phyloP scores from a whole-genome alignment of 495 filamentous ascomycete species.

The Parachaetomium inaequale region DNA sequence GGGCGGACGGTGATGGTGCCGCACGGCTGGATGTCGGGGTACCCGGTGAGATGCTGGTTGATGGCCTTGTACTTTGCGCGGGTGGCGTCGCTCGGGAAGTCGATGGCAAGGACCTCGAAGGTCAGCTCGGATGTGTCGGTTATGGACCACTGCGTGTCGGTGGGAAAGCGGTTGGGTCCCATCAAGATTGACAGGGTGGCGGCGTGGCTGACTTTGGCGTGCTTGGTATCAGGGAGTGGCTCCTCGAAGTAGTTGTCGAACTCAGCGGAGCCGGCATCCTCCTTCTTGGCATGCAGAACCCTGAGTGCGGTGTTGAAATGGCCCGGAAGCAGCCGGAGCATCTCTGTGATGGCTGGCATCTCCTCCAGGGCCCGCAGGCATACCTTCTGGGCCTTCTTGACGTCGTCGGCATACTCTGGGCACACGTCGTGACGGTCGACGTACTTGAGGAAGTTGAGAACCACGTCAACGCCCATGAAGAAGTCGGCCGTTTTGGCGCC shows the following conservation, averaged over 20 bases:
- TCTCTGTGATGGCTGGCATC: slow-evolving; percentile 52
- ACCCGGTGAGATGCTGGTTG: slow-evolving; percentile 26
- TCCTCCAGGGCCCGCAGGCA: slow-evolving; percentile 69
- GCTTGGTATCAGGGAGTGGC: slow-evolving; percentile 1
- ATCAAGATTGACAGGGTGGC: slow-evolving; percentile 21
- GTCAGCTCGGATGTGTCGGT: slow-evolving; percentile 25
- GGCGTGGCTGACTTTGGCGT: slow-evolving; percentile 5
- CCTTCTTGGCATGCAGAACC: slow-evolving; percentile 27
- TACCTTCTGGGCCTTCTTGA: slow-evolving; percentile 60
- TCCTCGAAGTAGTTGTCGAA: slow-evolving; percentile 8
- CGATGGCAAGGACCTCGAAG: slow-evolving; percentile 37
- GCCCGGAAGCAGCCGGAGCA: slow-evolving; percentile 58
- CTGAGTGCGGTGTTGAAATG: slow-evolving; percentile 61
- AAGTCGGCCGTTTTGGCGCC: slow-evolving; percentile 15
- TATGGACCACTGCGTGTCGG: background rate
- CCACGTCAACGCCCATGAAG: slow-evolving; percentile 42
- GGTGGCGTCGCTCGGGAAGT: slow-evolving; percentile 22
- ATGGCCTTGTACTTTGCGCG: slow-evolving; percentile 21
- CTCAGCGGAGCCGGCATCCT: slow-evolving; percentile 10
- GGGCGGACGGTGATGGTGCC: slow-evolving; percentile 39
- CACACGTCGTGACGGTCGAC: slow-evolving; percentile 79
- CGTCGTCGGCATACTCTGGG: slow-evolving; percentile 66
- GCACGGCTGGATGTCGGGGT: slow-evolving; percentile 32
- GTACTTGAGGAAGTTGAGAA: slow-evolving; percentile 88
- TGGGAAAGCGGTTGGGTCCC: slow-evolving; percentile 7